A percentile compares a stretch with the other conserved stretches of the same genome.
Evolutionary conservation across 176 grass and related monocot genomes (phyloP).

Genomic region (Calamus simplicifolius): DNA sequence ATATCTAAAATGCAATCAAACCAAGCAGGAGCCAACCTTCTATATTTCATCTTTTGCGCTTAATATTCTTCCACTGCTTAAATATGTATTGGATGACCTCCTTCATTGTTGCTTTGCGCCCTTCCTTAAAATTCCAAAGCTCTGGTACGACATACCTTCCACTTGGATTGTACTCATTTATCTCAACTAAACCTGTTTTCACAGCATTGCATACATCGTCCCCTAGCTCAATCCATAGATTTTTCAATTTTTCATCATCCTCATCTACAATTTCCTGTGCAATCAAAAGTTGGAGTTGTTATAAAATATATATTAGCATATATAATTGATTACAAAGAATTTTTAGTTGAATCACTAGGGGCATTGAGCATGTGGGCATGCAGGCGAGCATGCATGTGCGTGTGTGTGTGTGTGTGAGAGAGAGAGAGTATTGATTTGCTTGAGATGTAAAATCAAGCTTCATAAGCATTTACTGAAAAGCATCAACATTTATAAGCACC

Average conservation of each 20-base stretch:
- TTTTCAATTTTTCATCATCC: conserved; percentile 48
- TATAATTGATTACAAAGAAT: no score
- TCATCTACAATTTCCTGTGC: conserved; percentile 68
- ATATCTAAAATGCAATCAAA: not conserved
- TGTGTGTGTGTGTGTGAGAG: no score
- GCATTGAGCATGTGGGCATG: no score
- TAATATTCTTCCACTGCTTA: conserved; percentile 31
- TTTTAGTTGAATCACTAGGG: no score
- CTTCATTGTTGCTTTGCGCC: conserved; percentile 58
- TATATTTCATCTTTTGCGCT: conserved; percentile 20
- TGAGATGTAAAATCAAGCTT: no score
- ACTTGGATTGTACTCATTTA: conserved; percentile 80
- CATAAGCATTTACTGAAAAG: no score
- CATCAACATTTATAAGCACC: no score
- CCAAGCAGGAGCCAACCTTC: conserved; percentile 13
- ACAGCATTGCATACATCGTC: conserved; percentile 80
- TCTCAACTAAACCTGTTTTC: conserved; percentile 52
- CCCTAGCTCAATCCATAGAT: conserved; percentile 55
- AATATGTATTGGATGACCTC: conserved; percentile 65
- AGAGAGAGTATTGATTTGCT: no score
- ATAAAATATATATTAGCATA: no score
- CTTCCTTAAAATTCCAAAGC: conserved; percentile 73
- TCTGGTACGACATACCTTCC: conserved; percentile 53
- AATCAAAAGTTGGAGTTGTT: not conserved
- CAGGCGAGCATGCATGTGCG: no score